Percentiles rank a stretch among this genome's conserved stretches.
Evolutionary conservation across 2,329 filamentous ascomycete genomes (phyloP).

Genomic region (Aureobasidium lini): DNA sequence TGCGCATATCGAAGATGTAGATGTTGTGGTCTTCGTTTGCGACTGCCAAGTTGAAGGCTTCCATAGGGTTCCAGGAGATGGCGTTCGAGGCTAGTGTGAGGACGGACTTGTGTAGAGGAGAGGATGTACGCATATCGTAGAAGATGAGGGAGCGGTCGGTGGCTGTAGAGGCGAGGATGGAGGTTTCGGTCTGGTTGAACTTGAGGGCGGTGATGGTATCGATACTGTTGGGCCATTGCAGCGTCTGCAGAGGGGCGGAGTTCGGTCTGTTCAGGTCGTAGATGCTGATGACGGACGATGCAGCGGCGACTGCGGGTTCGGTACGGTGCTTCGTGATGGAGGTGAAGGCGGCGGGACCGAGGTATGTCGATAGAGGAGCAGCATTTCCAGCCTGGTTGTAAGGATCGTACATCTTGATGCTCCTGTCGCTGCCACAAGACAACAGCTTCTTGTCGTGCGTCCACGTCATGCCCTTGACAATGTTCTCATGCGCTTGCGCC

Average conservation of each 20-base stretch:
- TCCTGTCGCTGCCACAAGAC: slow-evolving; percentile 77
- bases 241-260: slow-evolving; percentile 67
- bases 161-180: slow-evolving; percentile 75
- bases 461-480: slow-evolving; percentile 88
- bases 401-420: slow-evolving; percentile 86
- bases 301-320: slow-evolving; percentile 69
- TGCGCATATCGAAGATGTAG: slow-evolving; percentile 90
- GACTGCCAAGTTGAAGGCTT: slow-evolving; percentile 88
- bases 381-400: slow-evolving; percentile 64
- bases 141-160: slow-evolving; percentile 81
- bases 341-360: slow-evolving; percentile 76
- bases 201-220: slow-evolving; percentile 84
- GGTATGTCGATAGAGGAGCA: slow-evolving; percentile 74
- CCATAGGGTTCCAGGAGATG: slow-evolving; percentile 91
- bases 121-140: slow-evolving; percentile 84
- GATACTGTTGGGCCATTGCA: slow-evolving; percentile 79
- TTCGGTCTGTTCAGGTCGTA: slow-evolving; percentile 81
- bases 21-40: slow-evolving; percentile 93
- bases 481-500: slow-evolving; percentile 79
- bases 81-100: slow-evolving; percentile 78
- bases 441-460: slow-evolving; percentile 77
- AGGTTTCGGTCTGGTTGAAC: slow-evolving; percentile 93
- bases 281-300: slow-evolving; percentile 68
- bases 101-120: slow-evolving; percentile 71
- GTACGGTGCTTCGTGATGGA: slow-evolving; percentile 75